Percentiles rank a stretch among this genome's conserved stretches.
phyloP scores from a whole-genome alignment of 495 filamentous ascomycete genomes.

The Achaetomiella virescens region DNA sequence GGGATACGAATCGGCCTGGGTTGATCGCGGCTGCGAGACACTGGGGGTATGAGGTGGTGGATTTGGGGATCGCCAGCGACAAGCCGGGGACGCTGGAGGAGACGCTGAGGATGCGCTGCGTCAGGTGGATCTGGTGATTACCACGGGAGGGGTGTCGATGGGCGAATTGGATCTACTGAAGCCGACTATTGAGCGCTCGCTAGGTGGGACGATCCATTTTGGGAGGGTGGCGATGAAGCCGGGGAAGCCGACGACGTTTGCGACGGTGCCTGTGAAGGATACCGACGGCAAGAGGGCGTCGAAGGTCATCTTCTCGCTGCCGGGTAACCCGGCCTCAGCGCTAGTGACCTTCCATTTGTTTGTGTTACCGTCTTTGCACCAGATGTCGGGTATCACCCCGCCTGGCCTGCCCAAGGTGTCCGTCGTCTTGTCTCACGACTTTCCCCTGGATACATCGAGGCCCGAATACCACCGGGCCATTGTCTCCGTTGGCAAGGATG shows the following conservation, averaged over 20 bases:
- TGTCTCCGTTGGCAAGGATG: constrained; percentile 51
- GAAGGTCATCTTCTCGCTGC: constrained; percentile 82
- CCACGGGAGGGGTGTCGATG: constrained; percentile 95
- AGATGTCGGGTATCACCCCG: constrained; percentile 54
- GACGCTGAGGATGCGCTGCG: constrained; percentile 67
- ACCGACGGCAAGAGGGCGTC: constrained; percentile 49
- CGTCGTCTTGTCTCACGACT: constrained; percentile 64
- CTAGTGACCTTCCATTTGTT: constrained; percentile 92
- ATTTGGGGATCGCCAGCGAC: constrained; percentile 84
- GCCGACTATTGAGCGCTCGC: constrained; percentile 84
- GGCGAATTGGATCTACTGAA: constrained; percentile 96
- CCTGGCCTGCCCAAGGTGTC: constrained; percentile 64
- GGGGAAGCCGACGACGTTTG: constrained; percentile 95
- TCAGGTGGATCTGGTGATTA: constrained; percentile 76
- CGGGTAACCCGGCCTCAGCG: constrained; percentile 90
- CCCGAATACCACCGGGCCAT: constrained; percentile 84
- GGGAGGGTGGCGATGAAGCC: constrained; percentile 97
- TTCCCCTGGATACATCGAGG: constrained; percentile 64
- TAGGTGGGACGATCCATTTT: constrained; percentile 94
- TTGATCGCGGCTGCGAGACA: constrained; percentile 67
- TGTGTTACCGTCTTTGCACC: constrained; percentile 80
- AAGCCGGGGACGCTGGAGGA: constrained; percentile 70
- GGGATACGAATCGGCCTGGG: constrained; percentile 87
- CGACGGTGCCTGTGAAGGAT: constrained; percentile 67
- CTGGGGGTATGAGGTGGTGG: constrained; percentile 74